A percentile compares a stretch with the other conserved stretches of the same genome.
These are phyloP conservation scores for Mucor racemosus DNA, from an alignment of 371 early-diverging fungal genomes.

Conservation along the genomic window DNA sequence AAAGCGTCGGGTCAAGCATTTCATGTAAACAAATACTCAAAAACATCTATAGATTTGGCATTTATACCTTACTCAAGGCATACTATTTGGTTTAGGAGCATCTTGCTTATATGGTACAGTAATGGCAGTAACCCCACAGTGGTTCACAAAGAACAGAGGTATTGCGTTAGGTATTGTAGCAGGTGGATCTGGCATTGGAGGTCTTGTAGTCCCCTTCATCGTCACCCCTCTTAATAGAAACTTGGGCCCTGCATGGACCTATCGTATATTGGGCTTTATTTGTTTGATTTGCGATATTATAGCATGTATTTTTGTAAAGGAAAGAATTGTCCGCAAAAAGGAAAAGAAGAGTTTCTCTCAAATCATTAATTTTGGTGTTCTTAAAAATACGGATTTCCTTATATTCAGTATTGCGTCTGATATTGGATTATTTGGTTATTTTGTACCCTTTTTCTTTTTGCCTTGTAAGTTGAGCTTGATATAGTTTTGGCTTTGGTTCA, in stretches of 20 bases:
- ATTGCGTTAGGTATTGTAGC: constrained; percentile 79
- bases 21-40: constrained; percentile 34
- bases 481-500: background rate
- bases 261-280: constrained; percentile 60
- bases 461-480: constrained; percentile 22
- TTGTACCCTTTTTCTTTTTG: constrained; percentile 46
- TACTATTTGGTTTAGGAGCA: constrained; percentile 53
- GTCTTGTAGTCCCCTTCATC: constrained; percentile 70
- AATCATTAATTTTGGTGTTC: constrained; percentile 21
- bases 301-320: constrained; percentile 43
- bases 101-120: constrained; percentile 23
- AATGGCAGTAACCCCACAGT: constrained; percentile 70
- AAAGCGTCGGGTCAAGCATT: no score
- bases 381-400: constrained; percentile 25
- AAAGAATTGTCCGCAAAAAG: constrained; percentile 33
- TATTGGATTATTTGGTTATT: constrained; percentile 38
- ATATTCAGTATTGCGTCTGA: constrained; percentile 37
- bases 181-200: constrained; percentile 84
- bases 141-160: constrained; percentile 72
- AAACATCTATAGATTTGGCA: constrained; percentile 47
- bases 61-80: constrained; percentile 35
- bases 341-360: constrained; percentile 15
- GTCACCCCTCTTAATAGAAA: constrained; percentile 58
- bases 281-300: constrained; percentile 26
- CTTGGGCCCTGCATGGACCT: constrained; percentile 63